These are phyloP conservation scores for Lophium mytilinum DNA, from an alignment of 495 filamentous ascomycete genomes.

Conservation along the genomic window DNA sequence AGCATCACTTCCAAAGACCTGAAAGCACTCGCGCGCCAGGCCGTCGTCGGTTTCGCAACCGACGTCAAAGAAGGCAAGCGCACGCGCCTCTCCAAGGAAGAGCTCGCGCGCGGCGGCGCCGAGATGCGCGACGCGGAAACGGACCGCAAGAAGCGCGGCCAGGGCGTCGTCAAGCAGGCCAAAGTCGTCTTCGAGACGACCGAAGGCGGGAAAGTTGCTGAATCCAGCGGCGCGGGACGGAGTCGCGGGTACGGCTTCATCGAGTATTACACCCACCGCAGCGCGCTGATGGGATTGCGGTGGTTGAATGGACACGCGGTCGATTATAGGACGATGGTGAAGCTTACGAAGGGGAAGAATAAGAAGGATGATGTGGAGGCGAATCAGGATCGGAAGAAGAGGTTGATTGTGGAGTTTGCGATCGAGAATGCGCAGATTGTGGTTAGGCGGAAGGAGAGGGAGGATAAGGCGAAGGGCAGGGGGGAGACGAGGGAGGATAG, in stretches of 20 bases:
- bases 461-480: conserved; percentile 43
- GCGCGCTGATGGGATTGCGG: conserved; percentile 88
- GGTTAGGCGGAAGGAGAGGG: conserved; percentile 60
- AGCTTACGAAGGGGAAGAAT: conserved; percentile 26
- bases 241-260: conserved; percentile 95
- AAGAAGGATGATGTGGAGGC: conserved; percentile 35
- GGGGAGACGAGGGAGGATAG: conserved; percentile 34
- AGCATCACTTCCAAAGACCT: conserved; percentile 79
- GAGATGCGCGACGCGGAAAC: conserved; percentile 73
- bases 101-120: conserved; percentile 65
- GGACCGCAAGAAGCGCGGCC: conserved; percentile 69
- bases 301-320: conserved; percentile 84
- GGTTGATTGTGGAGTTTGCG: conserved; percentile 92
- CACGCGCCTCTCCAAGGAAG: conserved; percentile 75
- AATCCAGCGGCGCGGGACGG: conserved; percentile 65
- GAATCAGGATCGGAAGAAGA: conserved; percentile 55
- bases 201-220: conserved; percentile 70
- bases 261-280: conserved; percentile 89
- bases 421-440: conserved; percentile 98
- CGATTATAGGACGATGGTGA: conserved; percentile 31
- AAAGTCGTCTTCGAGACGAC: conserved; percentile 87
- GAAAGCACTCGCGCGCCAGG: conserved; percentile 82
- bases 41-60: conserved; percentile 83
- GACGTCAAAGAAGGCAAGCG: conserved; percentile 73
- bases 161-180: conserved; percentile 88